phyloP scores from a whole-genome alignment of 139 green algal species.

The Chlorella sp. region DNA sequence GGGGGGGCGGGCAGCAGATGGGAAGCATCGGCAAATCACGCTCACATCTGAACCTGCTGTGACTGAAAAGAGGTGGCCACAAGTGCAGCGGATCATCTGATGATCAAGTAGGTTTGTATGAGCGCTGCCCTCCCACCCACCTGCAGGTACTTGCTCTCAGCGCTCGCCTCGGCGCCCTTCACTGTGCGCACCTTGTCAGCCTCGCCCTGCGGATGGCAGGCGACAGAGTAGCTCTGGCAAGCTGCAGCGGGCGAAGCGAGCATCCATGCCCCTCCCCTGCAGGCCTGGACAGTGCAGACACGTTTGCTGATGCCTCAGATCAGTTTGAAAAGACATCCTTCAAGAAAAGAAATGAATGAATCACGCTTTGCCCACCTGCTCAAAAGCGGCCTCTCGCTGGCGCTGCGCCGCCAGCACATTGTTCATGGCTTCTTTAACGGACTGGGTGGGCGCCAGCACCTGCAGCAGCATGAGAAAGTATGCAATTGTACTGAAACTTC shows the following conservation, averaged over 20 bases:
- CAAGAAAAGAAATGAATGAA: background rate
- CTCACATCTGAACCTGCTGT: no score
- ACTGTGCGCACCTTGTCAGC: background rate
- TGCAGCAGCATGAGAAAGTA: no score
- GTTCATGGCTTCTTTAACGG: slow-evolving; percentile 17
- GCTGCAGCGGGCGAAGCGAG: no score
- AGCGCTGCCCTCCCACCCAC: background rate
- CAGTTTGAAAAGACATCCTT: background rate
- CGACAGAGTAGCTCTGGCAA: background rate
- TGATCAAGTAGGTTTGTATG: no score
- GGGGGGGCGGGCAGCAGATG: no score
- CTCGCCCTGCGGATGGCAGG: background rate
- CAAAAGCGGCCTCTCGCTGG: background rate
- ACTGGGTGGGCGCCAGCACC: background rate
- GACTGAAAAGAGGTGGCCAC: no score
- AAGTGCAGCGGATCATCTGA: no score
- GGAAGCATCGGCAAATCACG: no score
- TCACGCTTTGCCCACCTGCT: slow-evolving; percentile 18
- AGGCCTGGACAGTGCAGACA: no score
- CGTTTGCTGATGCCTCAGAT: no score
- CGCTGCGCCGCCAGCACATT: slow-evolving; percentile 3
- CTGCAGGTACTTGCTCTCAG: slow-evolving; percentile 26
- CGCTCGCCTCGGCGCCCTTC: slow-evolving; percentile 4
- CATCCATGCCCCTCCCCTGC: no score
- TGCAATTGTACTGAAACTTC: no score